phyloP scores from a whole-genome alignment of 73 alveolate species.

The Uronychia setigera region DNA sequence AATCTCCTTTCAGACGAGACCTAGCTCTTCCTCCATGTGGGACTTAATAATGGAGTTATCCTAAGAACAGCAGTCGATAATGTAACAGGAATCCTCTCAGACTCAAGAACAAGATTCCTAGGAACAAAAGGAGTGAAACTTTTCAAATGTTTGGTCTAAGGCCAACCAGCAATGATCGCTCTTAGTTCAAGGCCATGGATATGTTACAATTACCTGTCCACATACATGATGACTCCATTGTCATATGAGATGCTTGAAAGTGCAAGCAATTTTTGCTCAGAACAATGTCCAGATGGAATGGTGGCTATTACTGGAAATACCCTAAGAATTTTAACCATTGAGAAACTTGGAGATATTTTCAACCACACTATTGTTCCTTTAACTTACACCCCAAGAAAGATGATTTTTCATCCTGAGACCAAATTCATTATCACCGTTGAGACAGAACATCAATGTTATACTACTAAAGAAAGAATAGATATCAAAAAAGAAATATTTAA shows the following conservation, averaged over 20 bases:
- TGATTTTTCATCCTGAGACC: slow-evolving; percentile 83
- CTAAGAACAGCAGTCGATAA: slow-evolving; percentile 93
- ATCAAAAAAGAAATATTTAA: slow-evolving; percentile 33
- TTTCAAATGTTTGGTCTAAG: slow-evolving; percentile 62
- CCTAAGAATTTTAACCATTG: slow-evolving; percentile 79
- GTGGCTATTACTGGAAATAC: slow-evolving; percentile 85
- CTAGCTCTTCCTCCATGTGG: slow-evolving; percentile 88
- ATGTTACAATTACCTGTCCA: slow-evolving; percentile 83
- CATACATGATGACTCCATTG: slow-evolving; percentile 83
- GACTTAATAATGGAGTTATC: slow-evolving; percentile 94
- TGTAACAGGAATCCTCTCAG: slow-evolving; percentile 97
- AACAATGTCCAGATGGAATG: slow-evolving; percentile 80
- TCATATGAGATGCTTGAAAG: slow-evolving; percentile 82
- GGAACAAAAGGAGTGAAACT: slow-evolving; percentile 87
- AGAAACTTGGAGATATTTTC: slow-evolving; percentile 91
- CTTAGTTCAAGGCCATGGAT: slow-evolving; percentile 92
- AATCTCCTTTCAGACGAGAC: slow-evolving; percentile 37
- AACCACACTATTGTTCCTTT: slow-evolving; percentile 78
- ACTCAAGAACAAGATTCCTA: slow-evolving; percentile 88
- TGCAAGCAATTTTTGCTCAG: slow-evolving; percentile 80
- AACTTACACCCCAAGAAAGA: slow-evolving; percentile 91
- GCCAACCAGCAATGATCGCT: slow-evolving; percentile 90
- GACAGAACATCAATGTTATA: slow-evolving; percentile 77
- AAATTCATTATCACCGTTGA: slow-evolving; percentile 88
- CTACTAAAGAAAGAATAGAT: slow-evolving; percentile 52